Base-by-base conservation (phyloP, 2,329 filamentous ascomycete species). In the Xylaria sp. region DNA sequence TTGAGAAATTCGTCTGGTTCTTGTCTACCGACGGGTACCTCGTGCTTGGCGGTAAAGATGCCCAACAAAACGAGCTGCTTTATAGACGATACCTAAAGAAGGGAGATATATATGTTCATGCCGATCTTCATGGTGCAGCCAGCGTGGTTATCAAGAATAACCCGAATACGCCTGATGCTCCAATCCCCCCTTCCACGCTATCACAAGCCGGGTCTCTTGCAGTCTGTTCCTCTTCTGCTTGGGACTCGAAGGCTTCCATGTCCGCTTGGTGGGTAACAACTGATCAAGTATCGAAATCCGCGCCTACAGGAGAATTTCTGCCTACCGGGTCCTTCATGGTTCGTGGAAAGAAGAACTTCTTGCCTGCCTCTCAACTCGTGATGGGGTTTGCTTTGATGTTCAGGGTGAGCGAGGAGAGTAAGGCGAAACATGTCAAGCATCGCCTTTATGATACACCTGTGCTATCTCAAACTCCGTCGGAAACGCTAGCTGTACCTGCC, bases 201-300 rank as follows among this genome's bases (percentile, higher is more conserved):
- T 92, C 93, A 0, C 96, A 99, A 81, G 96, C 96, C 3, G 96
- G 96, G 0, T 91, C 91, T 53, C 82, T 98, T 35, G 90, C 92
- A 0, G 92, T 99, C 5, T 93, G 93, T 70, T 92, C 93, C 9
- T 98, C 94, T 0, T 91, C 86, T 65, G 96, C 95, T 0, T 99
- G 96, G 96, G 96, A 98, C 69, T 95, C 93, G 1, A 99, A 99
- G 80, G 95, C 95, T 9, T 89, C 93, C 18, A 97, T 98, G 92
- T 91, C 92, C 21, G 94, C 95, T 9, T 99, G 93, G 91, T 99
- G 96, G 96, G 95, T 97, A 0, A 90, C 91, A 70, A 91, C 93
- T 1, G 91, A 95, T 63, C 94, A 98, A 79, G 93, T 99, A 0
- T 93, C 92, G 10, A 98, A 98, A 81, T 93, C 90, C 40, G 91